These are phyloP conservation scores for Gossypium mustelinum DNA, from an alignment of 345 rosid genomes.

Conservation along the genomic window DNA sequence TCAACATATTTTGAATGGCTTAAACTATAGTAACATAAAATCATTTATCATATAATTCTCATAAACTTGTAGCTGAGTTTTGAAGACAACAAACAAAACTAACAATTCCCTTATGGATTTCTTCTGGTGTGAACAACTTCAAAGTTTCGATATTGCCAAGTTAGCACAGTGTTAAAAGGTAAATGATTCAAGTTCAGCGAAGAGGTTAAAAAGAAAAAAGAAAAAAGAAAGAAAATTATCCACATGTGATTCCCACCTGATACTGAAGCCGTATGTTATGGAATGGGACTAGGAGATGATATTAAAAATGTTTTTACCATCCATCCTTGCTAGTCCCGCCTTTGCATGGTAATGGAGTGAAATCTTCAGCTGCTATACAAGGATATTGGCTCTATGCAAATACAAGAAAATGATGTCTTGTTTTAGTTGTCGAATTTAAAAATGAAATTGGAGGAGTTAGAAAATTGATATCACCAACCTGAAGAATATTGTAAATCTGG, in stretches of 20 bases:
- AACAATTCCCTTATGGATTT: neutral
- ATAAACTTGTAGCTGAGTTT: neutral
- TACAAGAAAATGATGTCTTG: neutral
- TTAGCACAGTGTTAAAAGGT: no score
- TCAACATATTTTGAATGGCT: neutral
- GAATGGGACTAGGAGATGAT: no score
- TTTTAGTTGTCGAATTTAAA: no score
- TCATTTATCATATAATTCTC: neutral
- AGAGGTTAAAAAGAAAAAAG: no score
- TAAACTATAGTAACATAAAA: neutral
- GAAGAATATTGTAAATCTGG: constrained; percentile 38
- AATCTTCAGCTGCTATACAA: constrained; percentile 77
- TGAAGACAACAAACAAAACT: neutral
- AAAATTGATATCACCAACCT: constrained; percentile 40
- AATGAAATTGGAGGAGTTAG: no score
- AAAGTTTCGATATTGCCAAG: neutral
- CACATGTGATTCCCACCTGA: no score
- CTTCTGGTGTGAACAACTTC: neutral
- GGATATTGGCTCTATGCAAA: constrained; percentile 87
- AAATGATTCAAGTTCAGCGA: no score
- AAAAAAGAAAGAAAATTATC: no score
- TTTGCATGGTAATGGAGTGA: constrained; percentile 76
- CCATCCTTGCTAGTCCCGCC: constrained; percentile 89
- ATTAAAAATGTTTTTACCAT: constrained; percentile 48
- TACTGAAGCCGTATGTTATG: no score